These are phyloP conservation scores for Helianthus annuus DNA, from an alignment of 129 eudicot species.

Conservation along the genomic window HanXRQr2.0-SUNRISE NC_035449.2:150474997-150475496, in stretches of 20 bases:
- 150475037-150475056: neutral
- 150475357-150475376: too few relatives aligned
- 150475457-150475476: conserved; percentile 22
- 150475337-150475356: too few relatives aligned
- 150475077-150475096: neutral
- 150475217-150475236: too few relatives aligned
- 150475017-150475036: neutral
- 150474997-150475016: neutral
- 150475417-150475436: neutral
- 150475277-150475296: too few relatives aligned
- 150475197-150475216: too few relatives aligned
- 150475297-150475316: too few relatives aligned
- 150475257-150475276: too few relatives aligned
- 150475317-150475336: neutral
- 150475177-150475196: too few relatives aligned
- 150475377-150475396: too few relatives aligned
- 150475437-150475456: neutral
- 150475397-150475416: too few relatives aligned
- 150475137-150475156: neutral
- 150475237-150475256: too few relatives aligned
- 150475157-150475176: neutral
- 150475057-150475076: neutral
- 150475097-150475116: neutral
- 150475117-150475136: conserved; percentile 16
- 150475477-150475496: conserved; percentile 13